Conservation (phyloP, 768 basidiomycete genomes). For the Phylloporus rhodoxanthus region DNA sequence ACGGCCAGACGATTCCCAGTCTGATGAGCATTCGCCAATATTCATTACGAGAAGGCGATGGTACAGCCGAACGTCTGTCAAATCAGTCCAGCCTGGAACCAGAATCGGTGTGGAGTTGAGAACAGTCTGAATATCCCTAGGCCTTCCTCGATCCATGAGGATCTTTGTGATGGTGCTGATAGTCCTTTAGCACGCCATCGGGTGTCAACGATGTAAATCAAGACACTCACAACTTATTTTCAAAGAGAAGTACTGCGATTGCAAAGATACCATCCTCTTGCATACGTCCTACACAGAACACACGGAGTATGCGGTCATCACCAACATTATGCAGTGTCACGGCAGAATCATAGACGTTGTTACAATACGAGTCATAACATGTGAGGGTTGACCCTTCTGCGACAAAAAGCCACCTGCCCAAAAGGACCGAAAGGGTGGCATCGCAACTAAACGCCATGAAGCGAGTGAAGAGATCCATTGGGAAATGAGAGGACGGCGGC, state of each 20-base stretch:
- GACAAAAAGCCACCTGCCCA: constrained; percentile 9
- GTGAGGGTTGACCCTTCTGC: constrained; percentile 5
- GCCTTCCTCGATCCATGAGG: background rate
- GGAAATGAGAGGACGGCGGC: background rate
- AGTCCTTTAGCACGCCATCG: background rate
- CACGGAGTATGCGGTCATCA: background rate
- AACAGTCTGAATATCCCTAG: background rate
- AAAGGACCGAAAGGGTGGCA: constrained; percentile 1
- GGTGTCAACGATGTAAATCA: background rate
- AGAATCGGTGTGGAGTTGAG: background rate
- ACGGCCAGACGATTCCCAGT: background rate
- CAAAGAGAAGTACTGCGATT: constrained; percentile 5
- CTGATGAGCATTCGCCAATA: constrained; percentile 1
- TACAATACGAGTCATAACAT: constrained; percentile 9
- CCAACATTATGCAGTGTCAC: background rate
- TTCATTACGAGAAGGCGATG: constrained; percentile 8
- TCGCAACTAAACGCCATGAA: background rate
- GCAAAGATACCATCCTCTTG: constrained; percentile 4
- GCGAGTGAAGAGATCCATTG: background rate
- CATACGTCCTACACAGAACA: background rate
- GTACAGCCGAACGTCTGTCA: constrained; percentile 2
- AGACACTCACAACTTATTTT: background rate
- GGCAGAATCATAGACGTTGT: background rate
- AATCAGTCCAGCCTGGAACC: background rate
- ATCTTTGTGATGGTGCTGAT: constrained; percentile 4